Base-by-base conservation (phyloP, 805 yeast genomes). In the Komagataella pseudopastoris region DNA sequence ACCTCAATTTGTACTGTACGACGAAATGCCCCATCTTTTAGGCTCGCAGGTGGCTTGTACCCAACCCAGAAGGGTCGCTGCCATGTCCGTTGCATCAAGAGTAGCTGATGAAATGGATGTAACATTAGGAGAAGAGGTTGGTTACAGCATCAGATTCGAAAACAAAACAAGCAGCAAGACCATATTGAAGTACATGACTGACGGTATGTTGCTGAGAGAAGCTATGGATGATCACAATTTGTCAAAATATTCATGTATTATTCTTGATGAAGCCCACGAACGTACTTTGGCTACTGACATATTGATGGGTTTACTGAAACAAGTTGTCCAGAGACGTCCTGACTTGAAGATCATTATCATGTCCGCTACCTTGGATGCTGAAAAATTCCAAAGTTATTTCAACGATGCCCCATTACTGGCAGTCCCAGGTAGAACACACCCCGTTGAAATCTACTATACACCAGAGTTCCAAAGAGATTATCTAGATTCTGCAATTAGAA, bases 241-340 rank as follows among this genome's bases (percentile, higher is more conserved):
- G 45, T 66, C 73, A 1, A 69, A 67, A 2, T 91, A 90, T 61
- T 78, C 93, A 1, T 95, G 86, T 1, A 72, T 91, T 51, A 89
- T 91, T 85, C 83, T 91, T 49, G 99, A 91, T 67, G 99, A 91
- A 65, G 99, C 99, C 0, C 99, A 93, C 63, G 99, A 93, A 63
- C 75, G 99, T 52, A 93, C 98, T 0, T 70, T 91, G 46, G 83
- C 91, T n/a, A 91, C 98, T 0, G 99, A 91, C 66, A 71, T 78
- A 2, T 62, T 91, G 8, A 70, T 91, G 50, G 95, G 96, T 0
- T 68, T 93, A 44, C 66, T 91, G 36, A 91, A 91, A 56, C 86
- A 84, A 54, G 76, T 88, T 0, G 62, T 77, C 2, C 69, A 68
- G 22, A 65, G 78, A 45, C 70, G 97, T 51, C 77, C 83, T 0